These are phyloP conservation scores for Phylloporus sp. DNA, from an alignment of 768 basidiomycete species.

Conservation along the genomic window DNA sequence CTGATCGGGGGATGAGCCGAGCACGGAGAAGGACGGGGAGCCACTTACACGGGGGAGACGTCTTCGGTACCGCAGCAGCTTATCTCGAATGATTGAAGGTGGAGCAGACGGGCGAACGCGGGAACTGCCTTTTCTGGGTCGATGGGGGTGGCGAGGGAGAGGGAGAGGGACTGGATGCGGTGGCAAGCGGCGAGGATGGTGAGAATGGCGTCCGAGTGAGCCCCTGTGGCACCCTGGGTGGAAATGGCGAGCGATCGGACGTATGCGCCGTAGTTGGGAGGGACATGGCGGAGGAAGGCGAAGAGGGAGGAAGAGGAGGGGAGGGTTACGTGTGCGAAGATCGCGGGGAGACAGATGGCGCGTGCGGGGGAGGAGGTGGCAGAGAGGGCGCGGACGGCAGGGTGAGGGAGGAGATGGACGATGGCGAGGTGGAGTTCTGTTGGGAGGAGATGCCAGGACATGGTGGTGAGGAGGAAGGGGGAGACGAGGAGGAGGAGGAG, in stretches of 20 bases:
- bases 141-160: conserved; percentile 27
- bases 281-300: conserved; percentile 54
- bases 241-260: conserved; percentile 45
- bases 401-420: conserved; percentile 42
- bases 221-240: conserved; percentile 36
- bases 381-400: conserved; percentile 46
- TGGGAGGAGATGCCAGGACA: conserved; percentile 55
- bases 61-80: conserved; percentile 31
- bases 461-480: neutral
- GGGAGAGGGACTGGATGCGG: conserved; percentile 33
- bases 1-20: conserved; percentile 11
- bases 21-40: neutral
- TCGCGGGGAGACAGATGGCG: conserved; percentile 48
- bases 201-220: conserved; percentile 44
- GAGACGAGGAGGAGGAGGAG: too few species aligned
- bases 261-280: conserved; percentile 48
- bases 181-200: conserved; percentile 46
- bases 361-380: conserved; percentile 47
- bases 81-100: conserved; percentile 18
- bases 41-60: conserved; percentile 33
- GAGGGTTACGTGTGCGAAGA: conserved; percentile 57
- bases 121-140: conserved; percentile 13
- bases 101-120: conserved; percentile 20
- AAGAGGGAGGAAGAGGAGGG: conserved; percentile 40
- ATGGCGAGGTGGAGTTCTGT: conserved; percentile 61